Evolutionary conservation across 225 moss, liverwort and hornwort genomes (phyloP).

Genomic region (Asterella californica): DNA sequence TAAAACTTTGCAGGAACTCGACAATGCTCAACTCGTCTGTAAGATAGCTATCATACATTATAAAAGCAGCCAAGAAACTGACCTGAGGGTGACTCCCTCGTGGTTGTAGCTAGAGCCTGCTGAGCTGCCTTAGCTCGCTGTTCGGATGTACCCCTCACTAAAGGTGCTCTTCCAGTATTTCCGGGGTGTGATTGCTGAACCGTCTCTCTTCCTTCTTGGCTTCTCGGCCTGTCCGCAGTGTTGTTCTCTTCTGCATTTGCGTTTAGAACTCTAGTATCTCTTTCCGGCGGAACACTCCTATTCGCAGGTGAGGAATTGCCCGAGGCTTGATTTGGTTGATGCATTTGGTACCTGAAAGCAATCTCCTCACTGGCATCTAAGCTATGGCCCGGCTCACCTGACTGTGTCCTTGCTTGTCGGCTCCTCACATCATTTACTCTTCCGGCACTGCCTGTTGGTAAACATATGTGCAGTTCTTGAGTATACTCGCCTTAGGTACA

Average conservation of each 20-base stretch:
- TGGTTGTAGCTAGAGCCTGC: not conserved
- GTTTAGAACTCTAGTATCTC: not conserved
- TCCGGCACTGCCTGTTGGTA: constrained; percentile 39
- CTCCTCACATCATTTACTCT: constrained; percentile 21
- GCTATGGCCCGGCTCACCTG: constrained; percentile 28
- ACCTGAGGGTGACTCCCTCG: constrained; percentile 26
- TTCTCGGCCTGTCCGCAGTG: not conserved
- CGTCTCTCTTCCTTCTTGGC: constrained; percentile 12
- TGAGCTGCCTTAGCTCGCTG: constrained; percentile 12
- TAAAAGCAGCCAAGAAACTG: constrained; percentile 2
- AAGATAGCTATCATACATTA: not conserved
- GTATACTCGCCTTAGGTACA: too few species aligned
- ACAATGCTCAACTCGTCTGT: not conserved
- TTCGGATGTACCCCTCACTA: not conserved
- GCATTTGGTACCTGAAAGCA: constrained; percentile 34
- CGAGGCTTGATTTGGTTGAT: constrained; percentile 26
- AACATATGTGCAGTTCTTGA: not conserved
- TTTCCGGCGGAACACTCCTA: constrained; percentile 12
- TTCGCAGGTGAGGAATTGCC: constrained; percentile 23
- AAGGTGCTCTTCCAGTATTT: not conserved
- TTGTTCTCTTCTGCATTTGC: constrained; percentile 2
- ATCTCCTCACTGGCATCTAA: constrained; percentile 42
- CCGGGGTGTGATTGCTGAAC: constrained; percentile 4
- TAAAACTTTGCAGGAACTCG: not conserved
- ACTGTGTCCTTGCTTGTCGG: constrained; percentile 21